Base-by-base conservation (phyloP, 768 basidiomycete genomes). In the Cystobasidium ongulense region DNA sequence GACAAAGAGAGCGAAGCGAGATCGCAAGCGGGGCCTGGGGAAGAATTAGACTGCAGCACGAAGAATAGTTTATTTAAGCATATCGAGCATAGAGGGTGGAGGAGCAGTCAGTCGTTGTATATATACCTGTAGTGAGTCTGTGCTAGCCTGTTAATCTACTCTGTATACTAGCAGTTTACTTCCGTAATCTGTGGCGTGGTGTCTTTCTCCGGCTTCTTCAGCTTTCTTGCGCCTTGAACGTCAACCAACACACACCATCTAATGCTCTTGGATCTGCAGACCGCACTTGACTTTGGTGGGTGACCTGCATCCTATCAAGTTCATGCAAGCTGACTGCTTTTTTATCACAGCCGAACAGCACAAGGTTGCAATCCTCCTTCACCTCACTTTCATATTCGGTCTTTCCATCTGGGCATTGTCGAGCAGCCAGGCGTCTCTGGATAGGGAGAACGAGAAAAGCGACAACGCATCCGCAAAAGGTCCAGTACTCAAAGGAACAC, bases 311-410 rank as follows among this genome's bases (percentile, higher is more conserved):
- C 13, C 57, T 38, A 4, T 27, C 39, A n/a, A 63, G 35, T 15
- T 23, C 25, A 18, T 2, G 39, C 10, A 5, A 15, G 17, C 11
- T 33, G 63, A 50, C 46, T 4, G 21, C 10, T 11, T 21, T 23
- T 29, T 23, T 27, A 35, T 35, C 13, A 50, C 68, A 71, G 68
- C 25, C 68, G 31, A 54, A n/a, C 46, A 71, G 33, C 68, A 71
- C 54, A 29, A 36, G 29, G 33, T 57, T 59, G 68, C 54, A 25
- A 61, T 71, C 53, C 54, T 71, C 68, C 59, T 54, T 43, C 68
- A 71, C 13, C 21, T 41, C 1, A 57, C 68, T 18, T 38, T 71
- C 27, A 36, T 71, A 46, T 57, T 71, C 54, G 53, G 29, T 21
- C 68, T 71, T n/a, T 46, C 43, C 27, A 23, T 68, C 46, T 68